Evolutionary conservation across 768 basidiomycete genomes (phyloP).

Genomic region (Fomitopsis pulvina): DNA sequence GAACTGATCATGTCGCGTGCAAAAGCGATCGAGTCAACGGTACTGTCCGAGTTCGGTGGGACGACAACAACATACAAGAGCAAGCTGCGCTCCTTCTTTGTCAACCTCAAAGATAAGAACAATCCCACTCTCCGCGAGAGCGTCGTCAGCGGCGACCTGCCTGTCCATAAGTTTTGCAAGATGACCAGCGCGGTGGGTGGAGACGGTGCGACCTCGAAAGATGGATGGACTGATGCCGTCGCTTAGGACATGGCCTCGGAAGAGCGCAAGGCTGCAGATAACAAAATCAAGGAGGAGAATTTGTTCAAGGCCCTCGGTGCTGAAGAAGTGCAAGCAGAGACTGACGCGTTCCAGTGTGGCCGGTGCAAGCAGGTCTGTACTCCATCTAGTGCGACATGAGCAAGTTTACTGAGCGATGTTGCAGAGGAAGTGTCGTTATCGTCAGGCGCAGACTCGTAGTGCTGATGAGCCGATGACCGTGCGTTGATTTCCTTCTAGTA

Average conservation of each 20-base stretch:
- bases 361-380: conserved; percentile 79
- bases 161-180: conserved; percentile 59
- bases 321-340: conserved; percentile 86
- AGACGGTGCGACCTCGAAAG: not conserved
- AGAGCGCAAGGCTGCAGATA: conserved; percentile 79
- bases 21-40: conserved; percentile 63
- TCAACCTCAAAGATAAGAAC: conserved; percentile 93
- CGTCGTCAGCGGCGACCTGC: conserved; percentile 77
- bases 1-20: conserved; percentile 66
- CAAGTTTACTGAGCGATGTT: not conserved
- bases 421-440: conserved; percentile 82
- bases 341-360: conserved; percentile 94
- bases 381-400: not conserved
- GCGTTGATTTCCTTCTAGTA: conserved; percentile 23
- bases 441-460: conserved; percentile 94
- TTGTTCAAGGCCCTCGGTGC: conserved; percentile 89
- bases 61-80: conserved; percentile 49
- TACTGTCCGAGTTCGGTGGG: conserved; percentile 40
- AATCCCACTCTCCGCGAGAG: conserved; percentile 84
- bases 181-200: conserved; percentile 74
- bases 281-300: conserved; percentile 78
- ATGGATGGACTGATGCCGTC: not conserved
- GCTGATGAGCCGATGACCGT: conserved; percentile 99
- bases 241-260: conserved; percentile 92
- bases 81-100: conserved; percentile 83